These are phyloP conservation scores for Penicillium sp. DNA, from an alignment of 2,329 filamentous ascomycete genomes.

Conservation along the genomic window DNA sequence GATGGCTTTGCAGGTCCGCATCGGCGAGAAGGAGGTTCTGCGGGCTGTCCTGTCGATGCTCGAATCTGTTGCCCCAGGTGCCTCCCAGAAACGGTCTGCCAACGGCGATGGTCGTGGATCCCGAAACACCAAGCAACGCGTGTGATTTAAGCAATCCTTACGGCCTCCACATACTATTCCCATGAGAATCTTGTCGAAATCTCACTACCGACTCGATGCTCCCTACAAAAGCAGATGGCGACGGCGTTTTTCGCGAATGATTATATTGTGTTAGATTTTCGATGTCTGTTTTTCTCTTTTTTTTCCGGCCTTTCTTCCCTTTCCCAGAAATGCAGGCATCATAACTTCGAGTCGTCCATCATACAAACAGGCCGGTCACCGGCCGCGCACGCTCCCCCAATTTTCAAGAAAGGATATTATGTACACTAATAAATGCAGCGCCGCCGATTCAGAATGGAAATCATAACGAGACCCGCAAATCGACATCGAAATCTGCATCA, in stretches of 20 bases:
- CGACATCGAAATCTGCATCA: slow-evolving; percentile 13
- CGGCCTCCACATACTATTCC: background rate
- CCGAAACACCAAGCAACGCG: slow-evolving; percentile 30
- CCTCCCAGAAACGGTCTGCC: slow-evolving; percentile 32
- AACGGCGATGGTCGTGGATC: slow-evolving; percentile 23
- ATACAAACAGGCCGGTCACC: slow-evolving; percentile 21
- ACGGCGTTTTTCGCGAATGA: slow-evolving; percentile 21
- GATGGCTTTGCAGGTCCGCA: slow-evolving; percentile 68
- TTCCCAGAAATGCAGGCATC: slow-evolving; percentile 35
- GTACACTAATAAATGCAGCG: slow-evolving; percentile 39
- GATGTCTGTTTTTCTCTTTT: slow-evolving; percentile 28
- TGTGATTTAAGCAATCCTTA: slow-evolving; percentile 13
- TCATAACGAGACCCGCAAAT: background rate
- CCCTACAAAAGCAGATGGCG: slow-evolving; percentile 8
- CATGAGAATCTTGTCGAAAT: background rate
- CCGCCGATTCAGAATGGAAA: background rate
- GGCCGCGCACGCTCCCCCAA: slow-evolving; percentile 11
- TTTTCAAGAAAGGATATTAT: slow-evolving; percentile 28
- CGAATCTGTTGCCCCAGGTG: slow-evolving; percentile 21
- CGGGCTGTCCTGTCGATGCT: slow-evolving; percentile 51
- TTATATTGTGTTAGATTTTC: slow-evolving; percentile 33
- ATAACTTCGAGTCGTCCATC: slow-evolving; percentile 40
- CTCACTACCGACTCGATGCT: slow-evolving; percentile 1
- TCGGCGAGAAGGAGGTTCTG: slow-evolving; percentile 71
- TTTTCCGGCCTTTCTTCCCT: slow-evolving; percentile 15